Evolutionary conservation across 192 early-diverging fungal species (phyloP), one percentile per base, ranked within the genome.

Genomic region (Phycomyces blakesleeanus): DNA sequence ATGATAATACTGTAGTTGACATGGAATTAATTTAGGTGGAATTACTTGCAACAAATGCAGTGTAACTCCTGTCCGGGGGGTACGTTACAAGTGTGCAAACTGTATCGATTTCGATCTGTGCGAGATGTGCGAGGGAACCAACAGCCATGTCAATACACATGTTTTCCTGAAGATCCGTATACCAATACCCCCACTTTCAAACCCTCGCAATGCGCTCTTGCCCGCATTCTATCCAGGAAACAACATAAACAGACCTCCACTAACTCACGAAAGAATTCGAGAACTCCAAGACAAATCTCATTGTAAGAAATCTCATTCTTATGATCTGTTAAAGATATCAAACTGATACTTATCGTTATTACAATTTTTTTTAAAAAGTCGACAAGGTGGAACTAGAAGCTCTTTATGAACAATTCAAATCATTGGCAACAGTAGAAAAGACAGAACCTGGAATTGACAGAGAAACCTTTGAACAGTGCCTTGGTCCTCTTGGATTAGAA

Each of bases 21-120:
- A 15, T 15, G 38, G 21, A 6, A n/a, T n/a, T n/a, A n/a, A n/a
- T n/a, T 9, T 64, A 82, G 80, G 92, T 29, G 92, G 93, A 14
- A 92, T 93, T n/a, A 89, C 91, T 25, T 98, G 97, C 76, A 92
- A 95, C 75, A 85, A 88, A 73, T 98, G 97, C 69, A 82, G 82
- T 18, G 81, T 84, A 25, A 82, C 88, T 24, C 97, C 97, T 1
- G 90, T 98, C 59, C 85, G 93, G 22, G 97, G 97, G 7, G 72
- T 87, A 18, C 86, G 97, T 2, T 97, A 89, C 83, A 94, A 93
- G 67, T 98, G 97, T 67, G 87, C 91, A 34, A 94, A 97, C 60
- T 98, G 97, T 63, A 81, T 91, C 44, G 92, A 95, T 57, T 92
- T 84, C 64, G 97, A 98, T 78, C 72, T 98, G 14, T 98, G 97